These are phyloP conservation scores for Termitomyces titanicus DNA, from an alignment of 768 basidiomycete species.

Conservation along the genomic window DNA sequence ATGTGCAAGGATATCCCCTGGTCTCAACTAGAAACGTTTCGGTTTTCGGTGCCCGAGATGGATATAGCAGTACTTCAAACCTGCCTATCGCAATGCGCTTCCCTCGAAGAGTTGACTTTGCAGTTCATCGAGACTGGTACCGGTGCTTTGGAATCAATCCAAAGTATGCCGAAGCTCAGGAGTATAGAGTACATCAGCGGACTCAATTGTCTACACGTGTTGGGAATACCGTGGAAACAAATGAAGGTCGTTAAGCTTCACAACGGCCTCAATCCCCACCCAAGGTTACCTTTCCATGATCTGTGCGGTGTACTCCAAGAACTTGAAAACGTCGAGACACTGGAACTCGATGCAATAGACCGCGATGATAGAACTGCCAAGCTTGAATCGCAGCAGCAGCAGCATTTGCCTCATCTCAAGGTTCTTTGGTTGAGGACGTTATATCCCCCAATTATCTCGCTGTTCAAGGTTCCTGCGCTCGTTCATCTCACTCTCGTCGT, in stretches of 20 bases:
- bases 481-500: background rate
- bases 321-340: background rate
- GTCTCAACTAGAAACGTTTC: background rate
- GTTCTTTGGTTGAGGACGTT: background rate
- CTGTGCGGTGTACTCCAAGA: background rate
- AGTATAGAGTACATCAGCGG: background rate
- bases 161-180: background rate
- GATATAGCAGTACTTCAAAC: background rate
- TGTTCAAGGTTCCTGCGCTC: background rate
- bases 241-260: background rate
- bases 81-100: background rate
- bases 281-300: background rate
- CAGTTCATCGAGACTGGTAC: background rate
- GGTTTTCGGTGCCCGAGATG: background rate
- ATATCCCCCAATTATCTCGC: background rate
- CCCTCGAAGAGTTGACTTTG: background rate
- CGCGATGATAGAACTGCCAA: background rate
- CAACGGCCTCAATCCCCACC: too few relatives aligned
- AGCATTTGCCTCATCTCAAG: background rate
- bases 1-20: background rate
- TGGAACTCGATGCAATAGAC: background rate
- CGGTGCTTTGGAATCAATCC: background rate
- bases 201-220: background rate
- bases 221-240: background rate
- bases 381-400: too few relatives aligned